Base-by-base conservation (phyloP, 768 basidiomycete genomes). In the Russula sp. region DNA sequence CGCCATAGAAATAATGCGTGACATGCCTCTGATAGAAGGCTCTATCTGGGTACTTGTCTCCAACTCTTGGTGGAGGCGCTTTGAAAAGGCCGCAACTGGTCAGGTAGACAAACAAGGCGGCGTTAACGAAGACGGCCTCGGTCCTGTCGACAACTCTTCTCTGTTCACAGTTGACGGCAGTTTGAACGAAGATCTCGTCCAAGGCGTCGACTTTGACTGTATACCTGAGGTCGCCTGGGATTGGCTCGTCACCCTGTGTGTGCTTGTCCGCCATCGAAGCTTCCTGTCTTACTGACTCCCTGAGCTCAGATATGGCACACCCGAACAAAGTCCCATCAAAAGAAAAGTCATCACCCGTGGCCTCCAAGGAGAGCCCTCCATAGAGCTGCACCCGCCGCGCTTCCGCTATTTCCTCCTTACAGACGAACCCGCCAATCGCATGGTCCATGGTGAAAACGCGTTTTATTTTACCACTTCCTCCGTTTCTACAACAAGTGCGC, bases 21-120 rank as follows among this genome's bases (percentile, higher is more conserved):
- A 67, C 43, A 71, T 68, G 48, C 74, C 76, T 45, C 83, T 93
- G 79, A 74, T 77, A 35, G 74, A 78, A 8, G 88, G 88, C 48
- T 83, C 92, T 54, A 84, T 78, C 9, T 94, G 92, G 92, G 93
- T 83, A 74, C 74, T 95, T 52, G 77, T 95, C 34, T 79, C 85
- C 22, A 73, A 80, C 52, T 67, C 69, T 22, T 96, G 93, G 93
- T 89, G 81, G 76, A 80, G 80, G 60, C 81, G 83, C 38, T 95
- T 89, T 87, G 74, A 79, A 64, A 83, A 81, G 67, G 90, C 89
- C 11, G 86, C 86, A 69, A 79, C 82, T 0, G 88, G 87, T 34
- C 74, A 83, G 65, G 69, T 77, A 32, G 86, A 87, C 77, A 91
- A 89, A 73, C 79, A 86, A 68, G 87, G 84, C 18, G 70, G 74